These are phyloP conservation scores for Trichocomaceae sp. DNA, from an alignment of 2,329 filamentous ascomycete genomes.

Conservation along the genomic window DNA sequence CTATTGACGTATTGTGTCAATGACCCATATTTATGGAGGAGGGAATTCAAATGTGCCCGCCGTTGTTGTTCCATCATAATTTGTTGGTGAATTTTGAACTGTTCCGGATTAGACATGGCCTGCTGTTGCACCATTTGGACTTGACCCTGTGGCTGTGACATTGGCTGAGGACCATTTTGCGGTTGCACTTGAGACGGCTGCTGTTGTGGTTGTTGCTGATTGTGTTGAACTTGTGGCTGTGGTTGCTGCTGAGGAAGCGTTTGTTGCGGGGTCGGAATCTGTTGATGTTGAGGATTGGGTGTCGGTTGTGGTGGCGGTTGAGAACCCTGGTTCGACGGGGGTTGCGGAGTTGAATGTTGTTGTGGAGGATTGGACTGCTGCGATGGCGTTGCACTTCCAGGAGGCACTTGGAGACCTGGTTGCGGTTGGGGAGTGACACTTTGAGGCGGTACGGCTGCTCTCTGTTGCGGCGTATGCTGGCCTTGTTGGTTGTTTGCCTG, in stretches of 20 bases:
- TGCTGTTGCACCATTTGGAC: conserved; percentile 20
- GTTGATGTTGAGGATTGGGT: conserved; percentile 35
- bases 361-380: conserved; percentile 29
- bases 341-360: conserved; percentile 28
- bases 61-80: conserved; percentile 32
- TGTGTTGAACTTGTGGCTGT: conserved; percentile 19
- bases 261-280: conserved; percentile 31
- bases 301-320: conserved; percentile 31
- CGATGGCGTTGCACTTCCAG: conserved; percentile 33
- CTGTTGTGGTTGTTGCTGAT: conserved; percentile 1
- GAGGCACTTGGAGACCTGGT: conserved; percentile 32
- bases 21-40: conserved; percentile 27
- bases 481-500: conserved; percentile 32
- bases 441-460: conserved; percentile 36
- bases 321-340: conserved; percentile 31
- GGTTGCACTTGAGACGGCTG: conserved; percentile 17
- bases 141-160: conserved; percentile 5
- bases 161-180: conserved; percentile 3
- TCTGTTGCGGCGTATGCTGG: conserved; percentile 37
- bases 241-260: conserved; percentile 19
- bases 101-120: conserved; percentile 35
- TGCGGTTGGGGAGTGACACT: conserved; percentile 41
- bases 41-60: conserved; percentile 24
- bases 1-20: conserved; percentile 49
- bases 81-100: conserved; percentile 37